Conservation (phyloP, 495 filamentous ascomycete genomes). For the Aspergillus panamensis region DNA sequence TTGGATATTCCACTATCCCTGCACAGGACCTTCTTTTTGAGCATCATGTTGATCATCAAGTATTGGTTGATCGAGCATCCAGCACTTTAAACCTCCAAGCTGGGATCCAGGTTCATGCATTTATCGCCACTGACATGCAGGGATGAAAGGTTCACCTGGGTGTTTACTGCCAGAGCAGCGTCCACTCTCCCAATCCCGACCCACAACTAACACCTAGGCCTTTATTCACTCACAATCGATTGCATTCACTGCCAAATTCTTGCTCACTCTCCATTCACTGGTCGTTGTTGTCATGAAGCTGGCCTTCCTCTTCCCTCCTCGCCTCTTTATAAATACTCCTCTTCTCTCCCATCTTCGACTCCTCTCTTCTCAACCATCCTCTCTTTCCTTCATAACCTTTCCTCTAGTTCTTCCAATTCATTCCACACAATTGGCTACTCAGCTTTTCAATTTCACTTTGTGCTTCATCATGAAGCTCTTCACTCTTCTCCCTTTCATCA, state of each 20-base stretch:
- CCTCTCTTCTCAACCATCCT: background rate
- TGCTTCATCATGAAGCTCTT: slow-evolving; percentile 3
- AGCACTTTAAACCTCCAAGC: too few relatives aligned
- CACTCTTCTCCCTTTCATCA: background rate
- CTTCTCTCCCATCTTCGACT: background rate
- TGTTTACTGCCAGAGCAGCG: too few relatives aligned
- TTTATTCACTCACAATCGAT: background rate
- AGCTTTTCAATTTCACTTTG: background rate
- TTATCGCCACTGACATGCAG: too few relatives aligned
- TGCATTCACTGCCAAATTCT: background rate
- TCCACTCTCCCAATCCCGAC: too few relatives aligned
- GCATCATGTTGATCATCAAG: too few relatives aligned
- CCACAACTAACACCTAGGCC: background rate
- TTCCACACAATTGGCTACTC: background rate
- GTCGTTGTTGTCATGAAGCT: background rate
- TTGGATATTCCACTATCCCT: too few relatives aligned
- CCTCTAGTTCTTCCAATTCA: background rate
- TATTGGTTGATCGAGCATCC: too few relatives aligned
- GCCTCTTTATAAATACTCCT: background rate
- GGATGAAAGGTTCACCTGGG: too few relatives aligned
- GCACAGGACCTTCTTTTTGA: too few relatives aligned
- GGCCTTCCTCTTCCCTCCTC: background rate
- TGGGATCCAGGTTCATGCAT: too few relatives aligned
- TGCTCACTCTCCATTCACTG: background rate
- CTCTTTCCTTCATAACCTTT: background rate